Percentiles rank a stretch among this genome's conserved stretches.
phyloP scores from a whole-genome alignment of 768 basidiomycete genomes.

The Amanita polypyramis region DNA sequence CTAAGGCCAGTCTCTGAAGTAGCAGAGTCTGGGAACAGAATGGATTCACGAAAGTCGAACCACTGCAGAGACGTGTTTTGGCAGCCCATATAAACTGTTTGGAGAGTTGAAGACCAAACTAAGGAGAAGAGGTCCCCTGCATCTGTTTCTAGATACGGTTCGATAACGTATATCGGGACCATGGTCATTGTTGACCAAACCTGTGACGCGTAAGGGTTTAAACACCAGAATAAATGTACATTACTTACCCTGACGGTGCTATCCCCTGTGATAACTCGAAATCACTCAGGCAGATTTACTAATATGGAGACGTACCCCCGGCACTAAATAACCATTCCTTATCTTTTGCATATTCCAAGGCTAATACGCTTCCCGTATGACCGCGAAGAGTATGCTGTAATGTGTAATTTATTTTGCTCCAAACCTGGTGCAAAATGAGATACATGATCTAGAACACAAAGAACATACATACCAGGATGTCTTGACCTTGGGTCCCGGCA shows the following conservation, averaged over 20 bases:
- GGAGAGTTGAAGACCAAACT: slow-evolving; percentile 58
- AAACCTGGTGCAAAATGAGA: slow-evolving; percentile 46
- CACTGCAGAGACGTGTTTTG: slow-evolving; percentile 92
- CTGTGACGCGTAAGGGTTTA: slow-evolving; percentile 26
- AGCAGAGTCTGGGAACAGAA: slow-evolving; percentile 10
- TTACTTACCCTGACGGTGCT: slow-evolving; percentile 71
- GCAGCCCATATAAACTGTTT: slow-evolving; percentile 78
- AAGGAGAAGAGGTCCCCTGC: slow-evolving; percentile 86
- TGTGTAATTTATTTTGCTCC: slow-evolving; percentile 66
- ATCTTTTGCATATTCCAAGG: slow-evolving; percentile 64
- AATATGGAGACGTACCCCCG: slow-evolving; percentile 42
- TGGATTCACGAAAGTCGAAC: slow-evolving; percentile 44
- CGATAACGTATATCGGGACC: slow-evolving; percentile 56
- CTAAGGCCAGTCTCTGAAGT: slow-evolving; percentile 11
- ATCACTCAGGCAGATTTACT: slow-evolving; percentile 11
- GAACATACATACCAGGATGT: slow-evolving; percentile 51
- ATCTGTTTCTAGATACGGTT: slow-evolving; percentile 69
- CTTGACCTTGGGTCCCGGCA: slow-evolving; percentile 68
- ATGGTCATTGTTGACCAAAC: slow-evolving; percentile 75
- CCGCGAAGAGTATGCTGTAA: slow-evolving; percentile 63
- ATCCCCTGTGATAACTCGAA: slow-evolving; percentile 45
- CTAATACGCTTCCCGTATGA: slow-evolving; percentile 78
- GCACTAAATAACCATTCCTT: slow-evolving; percentile 85
- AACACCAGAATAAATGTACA: background rate
- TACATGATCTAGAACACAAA: background rate